Evolutionary conservation across 306 rosid genomes (phyloP), one percentile per base, ranked within the genome.

Genomic region (Rosa rugosa): DNA sequence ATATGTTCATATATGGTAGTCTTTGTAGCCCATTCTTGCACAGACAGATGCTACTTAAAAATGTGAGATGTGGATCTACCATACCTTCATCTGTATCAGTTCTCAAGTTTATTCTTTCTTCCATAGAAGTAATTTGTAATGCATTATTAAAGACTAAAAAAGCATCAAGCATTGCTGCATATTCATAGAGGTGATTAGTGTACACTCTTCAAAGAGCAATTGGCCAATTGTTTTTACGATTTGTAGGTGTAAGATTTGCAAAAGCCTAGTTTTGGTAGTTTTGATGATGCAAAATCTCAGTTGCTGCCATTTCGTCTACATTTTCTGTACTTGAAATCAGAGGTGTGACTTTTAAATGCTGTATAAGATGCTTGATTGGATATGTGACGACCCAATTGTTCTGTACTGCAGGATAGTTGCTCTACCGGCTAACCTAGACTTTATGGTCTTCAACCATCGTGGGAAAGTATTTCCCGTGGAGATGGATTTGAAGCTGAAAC

Each of bases 391-490:
- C 44, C 22, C 11, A 2, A 50, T 54, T 44, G 72, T 81, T 74
- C 22, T 75, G 85, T 66, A 76, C 68, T 85, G 86, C 91, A 92
- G 97, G 89, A 88, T 90, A 47, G 96, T 92, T 78, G 89, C 90
- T 80, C 87, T 92, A 75, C 96, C 94, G 17, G 88, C 74, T 80
- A 94, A 89, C 85, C 66, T 81, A 69, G 98, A 94, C 87, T 94
- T 94, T 72, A 90, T 92, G 94, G 85, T 85, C 84, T 94, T 94
- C 89, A 94, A 94, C 87, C 98, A 92, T 75, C 88, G 98, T 59
- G 96, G 96, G 83, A 89, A 80, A 76, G 87, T 80, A 31, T 85
- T 86, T 50, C 88, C 96, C 0, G 17, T 76, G 77, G 87, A 84
- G 70, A 59, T 80, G 80, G 90, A 86, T 74, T 36, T 84, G 91